These are phyloP conservation scores for Malus fusca DNA, from an alignment of 306 rosid species.

Conservation along the genomic window DNA sequence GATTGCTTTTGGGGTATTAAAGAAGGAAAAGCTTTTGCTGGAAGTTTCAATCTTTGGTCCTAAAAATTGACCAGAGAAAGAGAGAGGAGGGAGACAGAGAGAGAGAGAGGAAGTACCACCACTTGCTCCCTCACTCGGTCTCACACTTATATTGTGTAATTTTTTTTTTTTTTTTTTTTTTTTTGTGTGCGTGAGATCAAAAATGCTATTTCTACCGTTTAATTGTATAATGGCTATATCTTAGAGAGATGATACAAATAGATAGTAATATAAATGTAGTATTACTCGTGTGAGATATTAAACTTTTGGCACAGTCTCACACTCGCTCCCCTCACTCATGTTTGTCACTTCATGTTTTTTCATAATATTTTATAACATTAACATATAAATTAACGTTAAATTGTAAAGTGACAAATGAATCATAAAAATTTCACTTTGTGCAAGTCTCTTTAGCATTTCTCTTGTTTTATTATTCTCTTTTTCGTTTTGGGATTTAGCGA, in stretches of 20 bases:
- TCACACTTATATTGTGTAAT: not conserved
- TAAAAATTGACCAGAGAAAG: not conserved
- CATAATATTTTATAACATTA: too few species aligned
- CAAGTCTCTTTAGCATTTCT: rapidly evolving
- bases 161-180: not conserved
- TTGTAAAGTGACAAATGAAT: rapidly evolving
- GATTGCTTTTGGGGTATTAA: not conserved
- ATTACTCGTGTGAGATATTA: too few species aligned
- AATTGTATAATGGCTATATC: too few species aligned
- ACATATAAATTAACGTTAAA: too few species aligned
- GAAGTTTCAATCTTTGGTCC: not conserved
- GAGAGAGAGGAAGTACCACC: not conserved
- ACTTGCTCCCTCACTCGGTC: not conserved
- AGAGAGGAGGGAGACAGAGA: too few species aligned
- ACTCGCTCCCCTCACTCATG: rapidly evolving
- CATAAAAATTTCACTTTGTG: rapidly evolving
- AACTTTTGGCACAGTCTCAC: too few species aligned
- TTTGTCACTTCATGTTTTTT: too few species aligned
- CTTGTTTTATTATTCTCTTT: too few species aligned
- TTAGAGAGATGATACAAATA: rapidly evolving
- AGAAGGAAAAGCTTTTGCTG: not conserved
- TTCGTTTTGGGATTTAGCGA: too few species aligned
- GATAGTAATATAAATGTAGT: rapidly evolving
- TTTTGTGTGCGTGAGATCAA: too few species aligned
- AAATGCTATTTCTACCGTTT: too few species aligned